Base-by-base conservation (phyloP, 106 monocot species). In the Dactylorhiza incarnata region DNA sequence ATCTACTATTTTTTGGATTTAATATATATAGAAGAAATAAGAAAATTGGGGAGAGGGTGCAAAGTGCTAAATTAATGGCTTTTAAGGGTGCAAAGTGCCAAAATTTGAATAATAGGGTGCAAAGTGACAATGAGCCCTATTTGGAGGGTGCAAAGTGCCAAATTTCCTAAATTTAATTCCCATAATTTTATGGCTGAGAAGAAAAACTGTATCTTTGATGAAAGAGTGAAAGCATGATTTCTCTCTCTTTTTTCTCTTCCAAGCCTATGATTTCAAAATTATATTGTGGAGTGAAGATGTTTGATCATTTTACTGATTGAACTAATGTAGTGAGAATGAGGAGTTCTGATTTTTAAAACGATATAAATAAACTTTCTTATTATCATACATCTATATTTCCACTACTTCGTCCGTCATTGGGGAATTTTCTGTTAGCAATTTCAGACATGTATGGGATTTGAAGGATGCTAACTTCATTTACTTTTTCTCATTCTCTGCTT, bases 391-490 rank as follows among this genome's bases (percentile, higher is more conserved):
- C 48, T 80, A 48, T 52, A 68, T 43, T 79, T 48, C 71, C 5
- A 84, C 83, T 85, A 92, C 92, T 92, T 89, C 89, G 89, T 89
- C 92, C 75, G 72, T 77, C 85, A 20, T 80, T 75, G 78, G 37
- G 81, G 79, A 56, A 72, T 46, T 48, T 55, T 77, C 74, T 71
- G 68, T 87, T 92, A 82, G 83, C 92, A 92, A 87, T 89, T 92
- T 87, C 79, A 85, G 72, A 79, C 81, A 89, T 89, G 89, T 92
- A 89, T 92, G 92, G 92, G 86, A 80, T 75, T 63, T 62, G n/a
- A 79, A 80, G 75, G 71, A 83, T 85, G 81, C 83, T 15, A 29
- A 63, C 11, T 66, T 71, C 69, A 67, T 59, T 77, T 79, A 69
- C 45, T 53, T 69, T 1, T 58, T 85, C 77, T 49, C 86, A 22